Evolutionary conservation across 164 flowering plant species (phyloP), one percentile per base, ranked within the genome.

Genomic region (Umbilicus rupestris): DNA sequence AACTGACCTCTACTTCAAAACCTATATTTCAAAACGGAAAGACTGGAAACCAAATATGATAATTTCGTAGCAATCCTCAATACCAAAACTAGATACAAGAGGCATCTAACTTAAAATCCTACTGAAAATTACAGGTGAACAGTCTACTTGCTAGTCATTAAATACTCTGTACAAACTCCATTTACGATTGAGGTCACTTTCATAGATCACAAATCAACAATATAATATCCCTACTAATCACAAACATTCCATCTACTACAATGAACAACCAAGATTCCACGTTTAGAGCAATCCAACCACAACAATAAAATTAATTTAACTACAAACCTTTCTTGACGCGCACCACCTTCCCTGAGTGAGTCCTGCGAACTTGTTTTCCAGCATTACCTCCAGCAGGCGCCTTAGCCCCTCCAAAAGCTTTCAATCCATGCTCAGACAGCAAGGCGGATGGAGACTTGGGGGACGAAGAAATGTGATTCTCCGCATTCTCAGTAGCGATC

Each of bases 281-380:
- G 29, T 20, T 50, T 20, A 9, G 10, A 12, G 16, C 29, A 50
- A 20, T 22, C 57, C 26, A 20, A 50, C 6, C 7, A 20, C 28
- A 50, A 50, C 57, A 50, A 4, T 3, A 47, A 28, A 19, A 37
- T 20, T 22, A 30, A 7, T 16, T 17, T 31, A 24, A 24, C n/a
- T 0, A 69, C 86, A 76, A 69, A 94, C 99, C 99, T 76, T 94
- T 94, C 87, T 94, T 94, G 1, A 78, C 89, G 4, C 94, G 84
- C 12, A 74, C 74, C 30, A 71, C 44, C 85, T 94, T 94, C 57
- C 96, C 97, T 0, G 97, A 89, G 69, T 91, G 97, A 11, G 99
- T 73, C 8, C 96, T 74, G 16, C 96, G 85, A 22, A 87, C 87
- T 69, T 89, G 95, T 74, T 84, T 85, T 49, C 74, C 89, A 12